Percentiles rank a stretch among this genome's conserved stretches.
phyloP scores from a whole-genome alignment of 768 basidiomycete species.

The Podaxis sp. region DNA sequence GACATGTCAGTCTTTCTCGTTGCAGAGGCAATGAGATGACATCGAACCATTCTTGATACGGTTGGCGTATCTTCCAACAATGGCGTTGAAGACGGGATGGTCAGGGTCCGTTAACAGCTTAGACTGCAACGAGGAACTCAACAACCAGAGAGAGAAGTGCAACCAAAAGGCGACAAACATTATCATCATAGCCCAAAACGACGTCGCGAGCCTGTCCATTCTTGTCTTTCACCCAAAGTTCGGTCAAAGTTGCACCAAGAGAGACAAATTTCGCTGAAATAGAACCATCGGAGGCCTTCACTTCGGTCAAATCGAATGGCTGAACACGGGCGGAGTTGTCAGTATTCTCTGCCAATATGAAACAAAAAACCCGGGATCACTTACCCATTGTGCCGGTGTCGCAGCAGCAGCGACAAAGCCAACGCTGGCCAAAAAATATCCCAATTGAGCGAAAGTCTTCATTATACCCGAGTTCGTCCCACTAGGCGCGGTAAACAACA shows the following conservation, averaged over 20 bases:
- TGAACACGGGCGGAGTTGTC: constrained; percentile 17
- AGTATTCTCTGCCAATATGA: background rate
- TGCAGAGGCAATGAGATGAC: background rate
- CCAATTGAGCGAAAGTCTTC: constrained; percentile 2
- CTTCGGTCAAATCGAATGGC: constrained; percentile 49
- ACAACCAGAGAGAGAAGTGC: background rate
- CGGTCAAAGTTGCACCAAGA: constrained; percentile 55
- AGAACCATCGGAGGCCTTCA: constrained; percentile 54
- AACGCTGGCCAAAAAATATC: background rate
- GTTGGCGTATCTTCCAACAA: constrained; percentile 51
- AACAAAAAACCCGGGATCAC: background rate
- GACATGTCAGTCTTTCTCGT: background rate
- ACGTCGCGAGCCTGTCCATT: constrained; percentile 48
- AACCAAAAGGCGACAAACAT: constrained; percentile 29
- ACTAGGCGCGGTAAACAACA: background rate
- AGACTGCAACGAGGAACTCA: constrained; percentile 26
- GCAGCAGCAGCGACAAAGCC: background rate
- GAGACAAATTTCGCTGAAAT: constrained; percentile 58
- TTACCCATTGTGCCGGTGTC: background rate
- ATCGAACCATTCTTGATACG: constrained; percentile 48
- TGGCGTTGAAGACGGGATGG: constrained; percentile 46
- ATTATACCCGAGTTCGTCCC: background rate
- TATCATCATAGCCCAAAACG: constrained; percentile 59
- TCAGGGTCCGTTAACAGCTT: constrained; percentile 41
- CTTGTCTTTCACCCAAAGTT: constrained; percentile 57